Conservation (phyloP, 2,329 filamentous ascomycete species). For the Arachnopeziza araneosa region DNA sequence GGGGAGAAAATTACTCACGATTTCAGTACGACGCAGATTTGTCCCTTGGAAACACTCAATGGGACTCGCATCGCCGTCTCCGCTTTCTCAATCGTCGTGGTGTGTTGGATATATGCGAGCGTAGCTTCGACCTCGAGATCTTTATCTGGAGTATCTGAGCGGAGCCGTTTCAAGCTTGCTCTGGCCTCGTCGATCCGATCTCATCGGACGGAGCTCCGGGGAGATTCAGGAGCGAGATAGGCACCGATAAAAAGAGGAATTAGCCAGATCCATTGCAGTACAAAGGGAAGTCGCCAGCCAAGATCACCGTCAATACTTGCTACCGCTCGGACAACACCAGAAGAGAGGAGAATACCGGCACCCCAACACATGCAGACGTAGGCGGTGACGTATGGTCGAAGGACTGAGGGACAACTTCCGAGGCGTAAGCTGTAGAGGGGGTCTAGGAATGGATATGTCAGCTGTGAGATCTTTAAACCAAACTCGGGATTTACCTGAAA, state of each 20-base stretch:
- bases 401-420: conserved; percentile 45
- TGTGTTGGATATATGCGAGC: conserved; percentile 88
- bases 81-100: conserved; percentile 70
- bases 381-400: conserved; percentile 46
- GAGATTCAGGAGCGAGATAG: conserved; percentile 41
- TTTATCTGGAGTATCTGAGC: neutral
- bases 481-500: conserved; percentile 29
- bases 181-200: conserved; percentile 15
- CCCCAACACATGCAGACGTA: conserved; percentile 49
- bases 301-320: neutral
- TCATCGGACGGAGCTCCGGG: conserved; percentile 30
- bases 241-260: conserved; percentile 39
- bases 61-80: conserved; percentile 66
- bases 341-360: conserved; percentile 42
- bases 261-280: conserved; percentile 45
- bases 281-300: conserved; percentile 42
- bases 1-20: conserved; percentile 27
- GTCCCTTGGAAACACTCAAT: conserved; percentile 57
- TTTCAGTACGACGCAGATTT: conserved; percentile 44
- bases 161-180: neutral
- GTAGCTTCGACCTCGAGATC: conserved; percentile 60
- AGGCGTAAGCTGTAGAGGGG: conserved; percentile 27
- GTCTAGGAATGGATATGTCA: conserved; percentile 36
- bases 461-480: neutral
- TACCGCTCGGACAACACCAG: conserved; percentile 40